Percentiles rank a stretch among this genome's conserved stretches.
These are phyloP conservation scores for Pistacia atlantica DNA, from an alignment of 345 rosid species.

Conservation along the genomic window DNA sequence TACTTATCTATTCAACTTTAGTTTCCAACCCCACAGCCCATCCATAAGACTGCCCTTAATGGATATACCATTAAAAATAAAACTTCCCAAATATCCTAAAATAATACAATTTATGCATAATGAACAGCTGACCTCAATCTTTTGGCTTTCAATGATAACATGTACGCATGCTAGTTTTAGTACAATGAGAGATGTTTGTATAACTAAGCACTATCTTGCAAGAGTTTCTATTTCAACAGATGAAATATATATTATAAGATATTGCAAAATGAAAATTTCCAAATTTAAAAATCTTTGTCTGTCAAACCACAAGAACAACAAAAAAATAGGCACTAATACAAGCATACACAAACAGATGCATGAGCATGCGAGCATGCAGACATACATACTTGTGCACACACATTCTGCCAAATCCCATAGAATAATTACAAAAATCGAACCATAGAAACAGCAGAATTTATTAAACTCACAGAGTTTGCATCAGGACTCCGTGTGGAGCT, in stretches of 20 bases:
- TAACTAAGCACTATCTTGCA: not conserved
- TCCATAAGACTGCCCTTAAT: not conserved
- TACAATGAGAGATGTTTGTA: not conserved
- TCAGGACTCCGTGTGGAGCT: conserved; percentile 53
- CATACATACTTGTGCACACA: not conserved
- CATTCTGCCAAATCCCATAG: conserved; percentile 1
- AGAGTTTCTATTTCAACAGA: not conserved
- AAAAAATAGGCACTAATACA: not conserved
- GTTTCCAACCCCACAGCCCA: not conserved
- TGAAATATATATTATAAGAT: not conserved
- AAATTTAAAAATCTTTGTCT: not conserved
- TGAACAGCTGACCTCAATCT: not conserved
- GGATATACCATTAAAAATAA: not conserved
- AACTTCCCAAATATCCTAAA: not conserved
- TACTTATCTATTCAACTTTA: not conserved
- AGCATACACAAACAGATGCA: not conserved
- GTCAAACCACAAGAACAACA: not conserved
- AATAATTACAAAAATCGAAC: conserved; percentile 1
- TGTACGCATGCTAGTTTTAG: not conserved
- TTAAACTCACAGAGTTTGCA: conserved; percentile 60
- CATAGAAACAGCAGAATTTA: not conserved
- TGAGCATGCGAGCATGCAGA: not conserved
- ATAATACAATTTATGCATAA: not conserved
- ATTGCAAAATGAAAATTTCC: not conserved
- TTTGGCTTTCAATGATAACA: not conserved